A percentile compares a stretch with the other conserved stretches of the same genome.
phyloP scores from a whole-genome alignment of 2,329 filamentous ascomycete species.

The Botrytis byssoidea region DNA sequence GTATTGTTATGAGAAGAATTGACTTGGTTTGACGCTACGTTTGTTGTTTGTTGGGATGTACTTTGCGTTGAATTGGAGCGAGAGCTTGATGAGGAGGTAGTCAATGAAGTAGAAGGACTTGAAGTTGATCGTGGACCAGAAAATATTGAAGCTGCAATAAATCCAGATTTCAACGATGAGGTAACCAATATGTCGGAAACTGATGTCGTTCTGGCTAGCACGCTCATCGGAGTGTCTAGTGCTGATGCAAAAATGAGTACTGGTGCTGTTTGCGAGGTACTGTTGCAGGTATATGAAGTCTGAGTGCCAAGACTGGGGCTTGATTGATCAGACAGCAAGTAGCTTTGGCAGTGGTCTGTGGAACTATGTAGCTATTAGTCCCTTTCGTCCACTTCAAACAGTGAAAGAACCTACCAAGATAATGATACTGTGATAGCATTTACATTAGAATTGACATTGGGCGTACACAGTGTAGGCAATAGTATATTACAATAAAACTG shows the following conservation, averaged over 20 bases:
- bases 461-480: no score
- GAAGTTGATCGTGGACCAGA: not conserved
- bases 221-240: not conserved
- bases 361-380: not conserved
- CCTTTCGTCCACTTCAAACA: fast-evolving
- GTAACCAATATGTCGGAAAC: not conserved
- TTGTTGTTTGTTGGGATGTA: not conserved
- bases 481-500: no score
- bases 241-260: not conserved
- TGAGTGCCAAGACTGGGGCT: not conserved
- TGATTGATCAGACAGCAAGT: not conserved
- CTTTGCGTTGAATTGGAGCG: no score
- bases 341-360: not conserved
- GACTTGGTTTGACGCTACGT: not conserved
- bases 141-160: no score
- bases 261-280: not conserved
- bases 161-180: no score
- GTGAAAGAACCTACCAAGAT: not conserved
- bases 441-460: not conserved
- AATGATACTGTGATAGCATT: not conserved
- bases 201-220: not conserved
- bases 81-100: not conserved
- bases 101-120: not conserved
- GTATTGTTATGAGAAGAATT: not conserved
- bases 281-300: not conserved